A percentile compares a stretch with the other conserved stretches of the same genome.
phyloP scores from a whole-genome alignment of 805 yeast species.

The Zygoascus flipseniorum region DNA sequence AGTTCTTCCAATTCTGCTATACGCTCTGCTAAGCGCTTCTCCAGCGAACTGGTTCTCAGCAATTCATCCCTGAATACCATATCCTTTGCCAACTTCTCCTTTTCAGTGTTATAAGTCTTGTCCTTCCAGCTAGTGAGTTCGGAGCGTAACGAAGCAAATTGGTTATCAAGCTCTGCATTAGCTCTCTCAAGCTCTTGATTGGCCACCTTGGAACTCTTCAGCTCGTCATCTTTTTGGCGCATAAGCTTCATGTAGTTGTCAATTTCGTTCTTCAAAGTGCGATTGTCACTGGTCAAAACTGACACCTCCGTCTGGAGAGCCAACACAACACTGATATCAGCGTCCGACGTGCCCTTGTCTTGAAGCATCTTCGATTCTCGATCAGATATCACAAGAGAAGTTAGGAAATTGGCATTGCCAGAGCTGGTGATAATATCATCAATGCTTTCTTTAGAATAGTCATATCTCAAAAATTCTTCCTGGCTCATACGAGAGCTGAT shows the following conservation, averaged over 20 bases:
- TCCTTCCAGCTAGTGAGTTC: background rate
- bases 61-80: background rate
- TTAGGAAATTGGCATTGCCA: background rate
- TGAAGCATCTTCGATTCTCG: conserved; percentile 7
- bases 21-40: conserved; percentile 2
- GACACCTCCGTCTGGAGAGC: conserved; percentile 17
- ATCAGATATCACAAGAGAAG: background rate
- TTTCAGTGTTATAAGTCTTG: background rate
- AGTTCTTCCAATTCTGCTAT: background rate
- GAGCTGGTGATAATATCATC: background rate
- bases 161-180: background rate
- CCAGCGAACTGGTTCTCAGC: background rate
- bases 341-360: background rate
- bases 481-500: background rate
- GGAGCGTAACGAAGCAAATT: background rate
- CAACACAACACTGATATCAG: background rate
- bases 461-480: background rate
- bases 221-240: conserved; percentile 12
- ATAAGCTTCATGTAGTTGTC: conserved; percentile 7
- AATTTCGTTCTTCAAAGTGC: conserved; percentile 11
- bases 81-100: background rate
- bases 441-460: background rate
- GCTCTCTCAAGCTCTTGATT: conserved; percentile 8
- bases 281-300: conserved; percentile 15
- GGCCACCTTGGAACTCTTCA: conserved; percentile 8